Percentiles rank a stretch among this genome's conserved stretches.
Conservation (phyloP, 2,329 filamentous ascomycete species). For the Aspergillus eucalypticola region DNA sequence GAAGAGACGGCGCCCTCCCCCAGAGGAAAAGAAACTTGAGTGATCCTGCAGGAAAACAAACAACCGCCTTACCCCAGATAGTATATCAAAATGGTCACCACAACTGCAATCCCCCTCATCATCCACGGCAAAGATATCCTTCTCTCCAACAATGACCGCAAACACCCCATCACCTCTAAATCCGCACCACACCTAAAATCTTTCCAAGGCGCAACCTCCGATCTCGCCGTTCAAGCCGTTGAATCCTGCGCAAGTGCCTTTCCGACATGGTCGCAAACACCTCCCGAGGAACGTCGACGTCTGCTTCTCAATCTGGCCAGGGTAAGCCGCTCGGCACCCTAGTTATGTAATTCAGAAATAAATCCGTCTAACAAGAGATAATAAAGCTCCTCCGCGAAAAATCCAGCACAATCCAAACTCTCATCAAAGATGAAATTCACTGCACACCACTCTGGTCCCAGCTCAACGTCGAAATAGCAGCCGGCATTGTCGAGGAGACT, state of each 20-base stretch:
- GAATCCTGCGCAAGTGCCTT: slow-evolving; percentile 8
- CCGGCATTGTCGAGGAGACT: slow-evolving; percentile 4
- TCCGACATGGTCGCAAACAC: slow-evolving; percentile 5
- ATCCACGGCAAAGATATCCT: not conserved
- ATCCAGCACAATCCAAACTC: not conserved
- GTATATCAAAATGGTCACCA: not conserved
- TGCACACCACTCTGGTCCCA: slow-evolving; percentile 1
- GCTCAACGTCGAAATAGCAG: not conserved
- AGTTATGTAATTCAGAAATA: not conserved
- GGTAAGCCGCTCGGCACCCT: not conserved
- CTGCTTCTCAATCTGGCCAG: not conserved
- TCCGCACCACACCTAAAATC: not conserved
- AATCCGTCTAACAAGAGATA: not conserved
- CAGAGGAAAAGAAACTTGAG: too few species aligned
- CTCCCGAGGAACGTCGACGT: not conserved
- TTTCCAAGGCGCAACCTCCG: slow-evolving; percentile 13
- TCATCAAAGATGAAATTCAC: slow-evolving; percentile 12
- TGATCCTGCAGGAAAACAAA: too few species aligned
- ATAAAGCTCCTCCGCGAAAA: not conserved
- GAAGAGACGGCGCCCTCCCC: too few species aligned
- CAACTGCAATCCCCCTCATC: not conserved
- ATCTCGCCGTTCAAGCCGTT: slow-evolving; percentile 7
- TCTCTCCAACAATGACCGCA: not conserved
- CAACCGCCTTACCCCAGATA: too few species aligned
- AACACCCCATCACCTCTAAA: not conserved